These are phyloP conservation scores for Colletotrichum incanum DNA, from an alignment of 2,329 filamentous ascomycete genomes.

Conservation along the genomic window DNA sequence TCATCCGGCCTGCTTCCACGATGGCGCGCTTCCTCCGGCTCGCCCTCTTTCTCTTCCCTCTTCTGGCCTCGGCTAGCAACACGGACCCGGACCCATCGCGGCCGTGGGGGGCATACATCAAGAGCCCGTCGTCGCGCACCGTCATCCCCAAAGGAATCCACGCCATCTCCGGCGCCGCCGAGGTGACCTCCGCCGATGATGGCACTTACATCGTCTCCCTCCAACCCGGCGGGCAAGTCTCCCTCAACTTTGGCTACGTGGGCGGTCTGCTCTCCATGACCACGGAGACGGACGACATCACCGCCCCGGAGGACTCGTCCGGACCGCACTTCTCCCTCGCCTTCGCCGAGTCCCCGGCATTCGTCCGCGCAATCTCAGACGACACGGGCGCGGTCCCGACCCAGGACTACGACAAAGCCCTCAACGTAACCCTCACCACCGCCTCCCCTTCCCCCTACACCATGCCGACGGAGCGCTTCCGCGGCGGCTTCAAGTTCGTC, in stretches of 20 bases:
- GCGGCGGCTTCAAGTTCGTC: slow-evolving; percentile 62
- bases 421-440: slow-evolving; percentile 43
- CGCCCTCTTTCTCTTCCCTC: neutral
- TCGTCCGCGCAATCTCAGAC: slow-evolving; percentile 47
- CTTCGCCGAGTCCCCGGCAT: slow-evolving; percentile 46
- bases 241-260: slow-evolving; percentile 44
- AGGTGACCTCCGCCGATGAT: slow-evolving; percentile 21
- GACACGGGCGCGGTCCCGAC: slow-evolving; percentile 45
- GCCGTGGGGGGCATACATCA: slow-evolving; percentile 38
- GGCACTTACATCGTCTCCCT: slow-evolving; percentile 24
- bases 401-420: slow-evolving; percentile 47
- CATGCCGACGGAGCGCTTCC: slow-evolving; percentile 52
- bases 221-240: slow-evolving; percentile 33
- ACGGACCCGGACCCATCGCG: slow-evolving; percentile 15
- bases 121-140: slow-evolving; percentile 29
- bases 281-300: neutral
- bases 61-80: neutral
- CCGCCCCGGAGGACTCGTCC: neutral
- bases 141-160: slow-evolving; percentile 33
- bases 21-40: slow-evolving; percentile 27
- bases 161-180: slow-evolving; percentile 31
- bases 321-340: slow-evolving; percentile 45
- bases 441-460: slow-evolving; percentile 26
- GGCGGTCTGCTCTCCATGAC: slow-evolving; percentile 42
- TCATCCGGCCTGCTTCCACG: neutral